Percentiles rank a stretch among this genome's conserved stretches.
phyloP scores from a whole-genome alignment of 768 basidiomycete species.

The Psilocybe tampanensis region DNA sequence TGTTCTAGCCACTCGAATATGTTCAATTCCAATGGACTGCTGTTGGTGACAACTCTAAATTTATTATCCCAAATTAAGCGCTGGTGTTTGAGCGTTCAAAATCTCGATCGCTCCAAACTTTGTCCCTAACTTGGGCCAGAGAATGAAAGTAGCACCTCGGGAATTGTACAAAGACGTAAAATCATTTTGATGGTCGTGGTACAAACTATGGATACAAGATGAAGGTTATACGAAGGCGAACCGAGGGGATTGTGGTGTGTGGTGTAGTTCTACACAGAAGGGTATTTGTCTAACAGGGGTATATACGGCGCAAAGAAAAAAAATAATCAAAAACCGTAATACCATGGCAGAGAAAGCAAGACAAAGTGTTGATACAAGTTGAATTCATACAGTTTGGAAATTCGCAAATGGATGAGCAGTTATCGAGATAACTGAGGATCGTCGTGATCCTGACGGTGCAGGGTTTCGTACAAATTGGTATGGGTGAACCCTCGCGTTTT shows the following conservation, averaged over 20 bases:
- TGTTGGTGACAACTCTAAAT: too few relatives aligned
- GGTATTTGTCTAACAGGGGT: slow-evolving; percentile 1
- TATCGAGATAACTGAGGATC: slow-evolving; percentile 19
- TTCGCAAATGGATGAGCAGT: slow-evolving; percentile 7
- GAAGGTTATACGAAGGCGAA: background rate
- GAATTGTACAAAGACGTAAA: too few relatives aligned
- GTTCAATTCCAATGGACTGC: too few relatives aligned
- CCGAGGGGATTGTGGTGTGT: background rate
- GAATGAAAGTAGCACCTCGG: too few relatives aligned
- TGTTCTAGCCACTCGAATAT: too few relatives aligned
- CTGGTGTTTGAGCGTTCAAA: too few relatives aligned
- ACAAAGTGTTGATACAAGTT: slow-evolving; percentile 1
- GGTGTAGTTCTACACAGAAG: slow-evolving; percentile 12
- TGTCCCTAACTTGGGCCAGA: too few relatives aligned
- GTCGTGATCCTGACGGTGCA: slow-evolving; percentile 5
- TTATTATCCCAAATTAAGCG: too few relatives aligned
- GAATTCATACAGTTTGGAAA: background rate
- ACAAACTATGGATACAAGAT: slow-evolving; percentile 10
- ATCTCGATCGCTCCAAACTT: too few relatives aligned
- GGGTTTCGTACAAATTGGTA: slow-evolving; percentile 35
- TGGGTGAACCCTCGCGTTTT: slow-evolving; percentile 55
- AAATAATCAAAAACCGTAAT: slow-evolving; percentile 3
- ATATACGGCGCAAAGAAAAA: slow-evolving; percentile 2
- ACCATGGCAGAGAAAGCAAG: background rate
- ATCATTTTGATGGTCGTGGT: too few relatives aligned